phyloP scores from a whole-genome alignment of 495 filamentous ascomycete genomes.

The Aspergillus haitiensis region DNA sequence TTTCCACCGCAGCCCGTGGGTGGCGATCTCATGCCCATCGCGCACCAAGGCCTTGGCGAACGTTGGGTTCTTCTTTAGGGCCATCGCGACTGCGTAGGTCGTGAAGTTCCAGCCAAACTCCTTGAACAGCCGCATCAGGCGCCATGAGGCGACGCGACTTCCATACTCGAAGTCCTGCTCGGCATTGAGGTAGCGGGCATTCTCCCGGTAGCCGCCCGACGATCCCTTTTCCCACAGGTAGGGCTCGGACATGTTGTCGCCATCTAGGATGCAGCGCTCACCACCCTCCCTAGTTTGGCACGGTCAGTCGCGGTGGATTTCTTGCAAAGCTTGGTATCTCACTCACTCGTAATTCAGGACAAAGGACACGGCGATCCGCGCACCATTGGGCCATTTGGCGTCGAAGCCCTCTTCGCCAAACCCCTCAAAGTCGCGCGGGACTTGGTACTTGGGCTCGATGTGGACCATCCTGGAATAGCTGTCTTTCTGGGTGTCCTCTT shows the following conservation, averaged over 20 bases:
- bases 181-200: slow-evolving; percentile 11
- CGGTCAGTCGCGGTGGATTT: background rate
- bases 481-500: no score
- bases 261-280: slow-evolving; percentile 21
- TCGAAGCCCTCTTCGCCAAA: slow-evolving; percentile 19
- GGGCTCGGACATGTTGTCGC: slow-evolving; percentile 13
- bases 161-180: slow-evolving; percentile 17
- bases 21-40: slow-evolving; percentile 11
- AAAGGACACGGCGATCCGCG: slow-evolving; percentile 15
- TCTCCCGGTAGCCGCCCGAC: slow-evolving; percentile 5
- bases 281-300: slow-evolving; percentile 5
- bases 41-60: slow-evolving; percentile 2
- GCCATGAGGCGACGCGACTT: slow-evolving; percentile 11
- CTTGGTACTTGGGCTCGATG: slow-evolving; percentile 13
- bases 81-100: slow-evolving; percentile 15
- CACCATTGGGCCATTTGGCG: slow-evolving; percentile 15
- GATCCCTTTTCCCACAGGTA: slow-evolving; percentile 22
- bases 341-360: slow-evolving; percentile 12
- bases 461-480: slow-evolving; percentile 3
- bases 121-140: slow-evolving; percentile 19
- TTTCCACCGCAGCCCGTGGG: slow-evolving; percentile 5
- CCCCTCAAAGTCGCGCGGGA: slow-evolving; percentile 16
- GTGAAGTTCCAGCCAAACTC: slow-evolving; percentile 19
- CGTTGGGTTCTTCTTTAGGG: slow-evolving; percentile 12
- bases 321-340: background rate